Percentiles rank a stretch among this genome's conserved stretches.
phyloP scores from a whole-genome alignment of 257 asterid species.

The Eustoma russellianum region DNA sequence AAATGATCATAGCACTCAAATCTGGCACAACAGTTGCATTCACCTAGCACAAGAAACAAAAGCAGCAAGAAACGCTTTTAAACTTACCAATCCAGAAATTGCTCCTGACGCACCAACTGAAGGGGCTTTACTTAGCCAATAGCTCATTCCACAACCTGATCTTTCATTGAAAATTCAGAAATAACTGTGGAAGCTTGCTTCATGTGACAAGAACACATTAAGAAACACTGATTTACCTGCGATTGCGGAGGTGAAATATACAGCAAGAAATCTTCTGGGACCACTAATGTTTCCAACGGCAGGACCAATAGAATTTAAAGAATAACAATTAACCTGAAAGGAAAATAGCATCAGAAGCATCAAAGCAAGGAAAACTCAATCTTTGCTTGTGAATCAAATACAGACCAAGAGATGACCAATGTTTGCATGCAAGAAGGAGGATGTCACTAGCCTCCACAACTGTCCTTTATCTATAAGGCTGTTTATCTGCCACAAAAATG shows the following conservation, averaged over 20 bases:
- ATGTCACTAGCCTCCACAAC: slow-evolving; percentile 80
- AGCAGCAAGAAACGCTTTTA: slow-evolving; percentile 10
- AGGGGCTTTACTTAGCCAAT: slow-evolving; percentile 63
- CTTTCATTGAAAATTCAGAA: slow-evolving; percentile 17
- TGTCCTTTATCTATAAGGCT: slow-evolving; percentile 77
- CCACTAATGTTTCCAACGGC: slow-evolving; percentile 63
- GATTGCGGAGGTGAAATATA: slow-evolving; percentile 67
- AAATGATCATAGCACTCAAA: no score
- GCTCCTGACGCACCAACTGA: slow-evolving; percentile 98
- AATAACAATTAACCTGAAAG: slow-evolving; percentile 79
- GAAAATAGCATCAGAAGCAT: slow-evolving; percentile 9
- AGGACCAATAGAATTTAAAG: slow-evolving; percentile 76
- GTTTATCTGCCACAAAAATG: slow-evolving; percentile 52
- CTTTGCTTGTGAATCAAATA: slow-evolving; percentile 12
- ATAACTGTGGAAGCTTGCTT: slow-evolving; percentile 9
- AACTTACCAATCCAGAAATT: slow-evolving; percentile 75
- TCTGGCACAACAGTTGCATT: no score
- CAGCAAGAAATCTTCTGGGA: slow-evolving; percentile 55
- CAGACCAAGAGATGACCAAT: slow-evolving; percentile 78
- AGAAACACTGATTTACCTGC: slow-evolving; percentile 46
- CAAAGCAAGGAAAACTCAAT: slow-evolving; percentile 9
- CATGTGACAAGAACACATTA: slow-evolving; percentile 11
- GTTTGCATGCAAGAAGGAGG: slow-evolving; percentile 80
- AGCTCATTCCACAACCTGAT: slow-evolving; percentile 78
- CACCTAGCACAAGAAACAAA: background rate